Conservation (phyloP, 345 rosid species). For the Eucalyptus cladocalyx region DNA sequence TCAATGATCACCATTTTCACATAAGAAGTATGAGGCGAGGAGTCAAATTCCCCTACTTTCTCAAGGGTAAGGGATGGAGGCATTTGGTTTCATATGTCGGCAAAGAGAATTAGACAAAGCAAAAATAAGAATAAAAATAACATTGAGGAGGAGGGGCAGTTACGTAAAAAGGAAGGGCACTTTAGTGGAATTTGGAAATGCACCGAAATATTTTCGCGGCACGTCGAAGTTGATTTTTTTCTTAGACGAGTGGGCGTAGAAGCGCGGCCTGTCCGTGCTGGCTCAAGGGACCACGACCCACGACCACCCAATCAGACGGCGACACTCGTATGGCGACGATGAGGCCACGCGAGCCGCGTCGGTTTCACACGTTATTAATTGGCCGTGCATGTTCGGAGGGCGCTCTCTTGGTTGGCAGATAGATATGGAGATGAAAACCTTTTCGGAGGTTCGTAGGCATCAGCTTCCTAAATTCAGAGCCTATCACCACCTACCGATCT, state of each 20-base stretch:
- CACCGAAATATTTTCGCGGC: not conserved
- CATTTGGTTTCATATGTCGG: too few relatives aligned
- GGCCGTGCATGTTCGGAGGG: not conserved
- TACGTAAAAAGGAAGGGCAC: not conserved
- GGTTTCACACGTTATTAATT: not conserved
- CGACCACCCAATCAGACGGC: not conserved
- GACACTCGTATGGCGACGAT: not conserved
- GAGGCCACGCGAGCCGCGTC: not conserved
- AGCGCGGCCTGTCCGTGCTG: not conserved
- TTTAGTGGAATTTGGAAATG: not conserved
- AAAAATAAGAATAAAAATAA: too few relatives aligned
- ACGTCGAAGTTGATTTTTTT: not conserved
- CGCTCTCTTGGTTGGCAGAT: not conserved
- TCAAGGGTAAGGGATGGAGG: rapidly evolving
- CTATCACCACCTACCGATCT: not conserved
- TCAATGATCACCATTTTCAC: too few relatives aligned
- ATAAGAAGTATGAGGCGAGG: rapidly evolving
- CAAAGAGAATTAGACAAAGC: too few relatives aligned
- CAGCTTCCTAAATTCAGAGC: not conserved
- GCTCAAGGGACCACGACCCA: not conserved
- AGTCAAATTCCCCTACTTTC: too few relatives aligned
- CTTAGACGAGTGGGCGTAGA: not conserved
- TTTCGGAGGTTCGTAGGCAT: not conserved
- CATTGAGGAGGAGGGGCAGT: not conserved
- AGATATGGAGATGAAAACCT: not conserved